Conservation (phyloP, 192 early-diverging fungal genomes). For the Coemansia sp. region DNA sequence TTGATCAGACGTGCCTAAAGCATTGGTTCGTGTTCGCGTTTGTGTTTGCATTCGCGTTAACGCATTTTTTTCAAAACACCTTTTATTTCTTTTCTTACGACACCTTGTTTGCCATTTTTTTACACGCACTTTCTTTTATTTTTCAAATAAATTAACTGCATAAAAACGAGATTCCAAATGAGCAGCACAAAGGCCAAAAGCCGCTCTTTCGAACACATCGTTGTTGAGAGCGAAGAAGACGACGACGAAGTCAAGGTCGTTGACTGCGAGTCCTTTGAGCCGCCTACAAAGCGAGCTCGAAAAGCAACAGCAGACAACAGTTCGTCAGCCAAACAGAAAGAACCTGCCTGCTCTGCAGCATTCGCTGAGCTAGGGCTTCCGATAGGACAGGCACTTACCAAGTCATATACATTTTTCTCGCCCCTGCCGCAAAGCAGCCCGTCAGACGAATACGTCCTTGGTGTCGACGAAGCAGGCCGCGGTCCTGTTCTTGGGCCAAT, state of each 20-base stretch:
- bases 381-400: slow-evolving; percentile 20
- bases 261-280: background rate
- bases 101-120: too few relatives aligned
- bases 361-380: slow-evolving; percentile 28
- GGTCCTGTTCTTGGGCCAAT: slow-evolving; percentile 97
- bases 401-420: slow-evolving; percentile 50
- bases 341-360: background rate
- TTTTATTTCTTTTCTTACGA: background rate
- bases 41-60: too few relatives aligned
- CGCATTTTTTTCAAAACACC: background rate
- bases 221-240: background rate
- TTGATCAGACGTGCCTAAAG: background rate
- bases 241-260: background rate
- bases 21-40: background rate
- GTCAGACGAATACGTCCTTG: slow-evolving; percentile 63
- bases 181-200: background rate
- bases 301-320: background rate
- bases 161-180: background rate
- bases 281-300: slow-evolving; percentile 15
- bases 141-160: background rate
- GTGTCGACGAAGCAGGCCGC: slow-evolving; percentile 96
- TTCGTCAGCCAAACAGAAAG: background rate
- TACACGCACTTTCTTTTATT: background rate
- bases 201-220: background rate
- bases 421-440: background rate